Base-by-base conservation (phyloP, 805 yeast species). In the Saturnispora serradocipensis region DNA sequence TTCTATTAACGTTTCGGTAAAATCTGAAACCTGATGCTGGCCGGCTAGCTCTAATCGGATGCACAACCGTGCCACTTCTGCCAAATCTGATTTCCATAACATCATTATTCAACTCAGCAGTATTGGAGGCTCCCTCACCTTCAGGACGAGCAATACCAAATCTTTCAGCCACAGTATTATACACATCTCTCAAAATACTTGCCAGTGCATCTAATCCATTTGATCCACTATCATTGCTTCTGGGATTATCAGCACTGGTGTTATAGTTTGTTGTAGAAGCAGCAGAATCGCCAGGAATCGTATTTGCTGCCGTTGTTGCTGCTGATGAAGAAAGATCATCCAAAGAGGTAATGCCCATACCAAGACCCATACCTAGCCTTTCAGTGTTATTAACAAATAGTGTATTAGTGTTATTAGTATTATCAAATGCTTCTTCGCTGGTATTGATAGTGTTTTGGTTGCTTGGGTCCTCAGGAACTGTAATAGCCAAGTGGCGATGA, bases 401-500 rank as follows among this genome's bases (percentile, higher is more conserved):
- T 5, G 44, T 20, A 30, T 27, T 44, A 13, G 11, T 18, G 39
- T 32, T 22, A 51, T 46, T 20, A 46, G 16, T 28, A 28, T 44
- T 30, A 30, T 30, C 30, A 30, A 16, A 18, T 4, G 36, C 13
- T 9, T 44, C 24, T 30, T 30, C 27, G 16, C 27, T 32, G 13
- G 45, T 4, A 27, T 18, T 15, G 25, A 15, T 28, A 8, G 24
- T 35, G 7, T 43, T 8, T 28, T 25, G 45, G 13, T 43, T 42
- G 1, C 24, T 13, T 20, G 27, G 18, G 13, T 36, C 48, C n/a
- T 44, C 45, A 8, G 52, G 47, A 10, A 39, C 30, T 5, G 34
- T 35, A 13, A 45, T 49, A 13, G 45, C 58, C 35, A 67, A 51
- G 34, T 62, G 61, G 48, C 71, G 55, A 15, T 63, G 53, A 49